Conservation (phyloP, 441 rosid genomes). For the Corymbia citriodora region DNA sequence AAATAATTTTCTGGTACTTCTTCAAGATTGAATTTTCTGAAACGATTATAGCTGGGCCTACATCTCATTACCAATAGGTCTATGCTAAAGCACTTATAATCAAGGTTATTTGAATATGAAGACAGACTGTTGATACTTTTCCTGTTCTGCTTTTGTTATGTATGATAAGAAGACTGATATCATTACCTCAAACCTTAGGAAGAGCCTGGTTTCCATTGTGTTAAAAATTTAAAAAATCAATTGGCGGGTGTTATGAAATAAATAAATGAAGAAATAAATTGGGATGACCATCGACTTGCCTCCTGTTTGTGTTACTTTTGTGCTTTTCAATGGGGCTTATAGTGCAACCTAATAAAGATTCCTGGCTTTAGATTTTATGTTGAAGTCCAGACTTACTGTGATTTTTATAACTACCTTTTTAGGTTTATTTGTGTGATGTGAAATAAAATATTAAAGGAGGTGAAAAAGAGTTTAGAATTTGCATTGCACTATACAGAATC, state of each 20-base stretch:
- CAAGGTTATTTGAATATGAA: background rate
- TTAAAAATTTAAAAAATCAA: background rate
- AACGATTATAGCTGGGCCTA: background rate
- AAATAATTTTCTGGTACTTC: background rate
- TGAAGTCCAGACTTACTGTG: background rate
- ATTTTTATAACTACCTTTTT: background rate
- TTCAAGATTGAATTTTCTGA: background rate
- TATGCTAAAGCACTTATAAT: background rate
- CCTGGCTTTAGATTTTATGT: background rate
- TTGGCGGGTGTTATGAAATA: background rate
- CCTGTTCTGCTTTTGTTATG: background rate
- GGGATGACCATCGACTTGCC: background rate
- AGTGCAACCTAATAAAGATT: background rate
- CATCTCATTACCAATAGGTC: background rate
- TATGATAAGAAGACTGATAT: background rate
- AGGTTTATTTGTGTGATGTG: background rate
- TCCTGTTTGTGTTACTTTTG: background rate
- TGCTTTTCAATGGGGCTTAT: background rate
- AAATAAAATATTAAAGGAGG: background rate
- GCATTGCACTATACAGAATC: background rate
- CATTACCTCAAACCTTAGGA: background rate
- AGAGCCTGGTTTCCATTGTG: background rate
- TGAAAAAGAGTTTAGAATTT: background rate
- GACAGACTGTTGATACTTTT: background rate
- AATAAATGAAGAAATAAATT: background rate